Base-by-base conservation (phyloP, 345 rosid genomes). In the Salix arbutifolia region DNA sequence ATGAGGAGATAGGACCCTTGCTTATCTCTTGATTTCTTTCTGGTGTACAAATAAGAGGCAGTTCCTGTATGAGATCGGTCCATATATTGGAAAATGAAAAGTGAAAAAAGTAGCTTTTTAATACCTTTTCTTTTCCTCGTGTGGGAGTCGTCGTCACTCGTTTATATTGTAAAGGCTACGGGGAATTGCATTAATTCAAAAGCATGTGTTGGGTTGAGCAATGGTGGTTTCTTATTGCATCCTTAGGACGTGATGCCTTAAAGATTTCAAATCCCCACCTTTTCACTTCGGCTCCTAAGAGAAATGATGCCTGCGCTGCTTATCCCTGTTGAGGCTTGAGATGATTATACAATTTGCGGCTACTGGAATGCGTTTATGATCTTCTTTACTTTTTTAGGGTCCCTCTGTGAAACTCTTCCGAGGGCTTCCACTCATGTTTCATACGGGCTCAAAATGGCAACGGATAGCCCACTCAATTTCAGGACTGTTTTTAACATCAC, bases 1-100 rank as follows among this genome's bases (percentile, higher is more conserved):
- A 71, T 56, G 58, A 69, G 33, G 79, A 69, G 40, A 74, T 72
- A 78, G 82, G 76, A 73, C 26, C 67, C 58, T 53, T 42, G 38
- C 26, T 44, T 52, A 30, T 30, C 42, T 4, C 74, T 73, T 80
- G 76, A 72, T 71, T 64, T 52, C 73, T 44, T 84, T 83, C 70
- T 73, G 68, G 50, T 85, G 85, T 86, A 86, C 48, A 80, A 85
- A 79, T 84, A 75, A 71, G 79, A 83, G 86, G 79, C 76, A 52
- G 78, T 79, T 76, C 69, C 30, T 84, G 84, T 84, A 86, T 69
- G 64, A 64, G 10, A 74, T 81, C 74, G 73, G 60, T 66, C 52
- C 67, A 70, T 75, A 72, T 38, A 80, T 71, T 62, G 74, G 52
- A 66, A 74, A 76, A 71, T 74, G 76, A 65, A 68, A 68, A 40